Evolutionary conservation across 73 alveolate species (phyloP).

Genomic region (Tetrahymena borealis): DNA sequence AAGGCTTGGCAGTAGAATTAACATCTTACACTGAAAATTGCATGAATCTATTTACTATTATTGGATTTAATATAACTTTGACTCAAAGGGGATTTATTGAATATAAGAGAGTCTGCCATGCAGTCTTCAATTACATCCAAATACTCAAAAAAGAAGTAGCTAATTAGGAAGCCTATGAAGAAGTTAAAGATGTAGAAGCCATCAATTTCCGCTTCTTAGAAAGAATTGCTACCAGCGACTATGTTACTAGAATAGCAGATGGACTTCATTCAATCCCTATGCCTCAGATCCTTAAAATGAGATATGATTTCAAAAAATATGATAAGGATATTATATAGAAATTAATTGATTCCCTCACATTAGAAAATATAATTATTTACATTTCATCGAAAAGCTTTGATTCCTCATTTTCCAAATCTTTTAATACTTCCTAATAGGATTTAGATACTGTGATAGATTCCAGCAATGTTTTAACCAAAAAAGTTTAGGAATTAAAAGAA

Average conservation of each 20-base stretch:
- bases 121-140: conserved; percentile 51
- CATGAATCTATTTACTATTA: conserved; percentile 39
- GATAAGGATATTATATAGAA: not conserved
- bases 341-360: not conserved
- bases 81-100: conserved; percentile 84
- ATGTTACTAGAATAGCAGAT: conserved; percentile 1
- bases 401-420: not conserved
- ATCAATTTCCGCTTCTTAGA: conserved; percentile 56
- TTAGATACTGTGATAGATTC: not conserved
- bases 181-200: conserved; percentile 44
- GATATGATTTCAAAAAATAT: not conserved
- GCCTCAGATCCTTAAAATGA: not conserved
- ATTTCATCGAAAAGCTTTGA: not conserved
- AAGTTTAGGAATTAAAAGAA: not conserved
- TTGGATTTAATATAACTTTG: conserved; percentile 55
- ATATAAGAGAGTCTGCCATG: conserved; percentile 53
- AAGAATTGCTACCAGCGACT: conserved; percentile 50
- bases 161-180: conserved; percentile 57
- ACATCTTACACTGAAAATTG: conserved; percentile 34
- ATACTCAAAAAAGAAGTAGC: conserved; percentile 56
- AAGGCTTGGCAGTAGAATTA: conserved; percentile 66
- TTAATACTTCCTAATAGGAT: not conserved
- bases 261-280: not conserved
- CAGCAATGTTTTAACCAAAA: not conserved
- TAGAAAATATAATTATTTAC: not conserved